phyloP scores from a whole-genome alignment of 148 eudicot genomes.

The Cornus controversa region DNA sequence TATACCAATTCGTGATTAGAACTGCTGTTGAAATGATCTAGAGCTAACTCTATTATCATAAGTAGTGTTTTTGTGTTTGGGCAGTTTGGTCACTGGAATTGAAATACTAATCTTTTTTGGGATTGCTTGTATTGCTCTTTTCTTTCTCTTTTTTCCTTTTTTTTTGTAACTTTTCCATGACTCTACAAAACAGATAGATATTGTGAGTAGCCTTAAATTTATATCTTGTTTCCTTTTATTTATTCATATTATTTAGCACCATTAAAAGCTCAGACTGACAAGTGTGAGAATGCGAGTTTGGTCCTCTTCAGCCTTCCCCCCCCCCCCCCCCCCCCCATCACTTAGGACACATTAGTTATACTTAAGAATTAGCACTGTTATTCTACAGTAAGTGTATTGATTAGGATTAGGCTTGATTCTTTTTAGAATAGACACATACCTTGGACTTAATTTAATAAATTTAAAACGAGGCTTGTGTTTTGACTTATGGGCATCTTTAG shows the following conservation, averaged over 20 bases:
- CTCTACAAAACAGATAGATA: not conserved
- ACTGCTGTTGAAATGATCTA: not conserved
- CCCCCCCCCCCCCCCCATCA: no score
- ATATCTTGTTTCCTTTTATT: not conserved
- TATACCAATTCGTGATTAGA: not conserved
- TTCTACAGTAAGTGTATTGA: not conserved
- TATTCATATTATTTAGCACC: no score
- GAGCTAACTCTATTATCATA: not conserved
- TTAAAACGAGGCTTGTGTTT: not conserved
- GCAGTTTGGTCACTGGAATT: slow-evolving; percentile 1
- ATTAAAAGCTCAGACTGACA: no score
- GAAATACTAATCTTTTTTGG: not conserved
- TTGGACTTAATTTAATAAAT: not conserved
- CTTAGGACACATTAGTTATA: no score
- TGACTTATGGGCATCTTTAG: not conserved
- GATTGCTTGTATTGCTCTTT: not conserved
- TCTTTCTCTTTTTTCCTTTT: no score
- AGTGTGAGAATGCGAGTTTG: no score
- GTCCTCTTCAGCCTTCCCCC: no score
- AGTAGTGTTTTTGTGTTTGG: no score
- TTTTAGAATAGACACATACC: not conserved
- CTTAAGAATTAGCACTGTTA: not conserved
- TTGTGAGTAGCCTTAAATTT: no score
- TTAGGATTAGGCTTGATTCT: not conserved
- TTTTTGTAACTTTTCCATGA: not conserved